Base-by-base conservation (phyloP, 2,329 filamentous ascomycete species). In the Sarocladium brachiariae region DNA sequence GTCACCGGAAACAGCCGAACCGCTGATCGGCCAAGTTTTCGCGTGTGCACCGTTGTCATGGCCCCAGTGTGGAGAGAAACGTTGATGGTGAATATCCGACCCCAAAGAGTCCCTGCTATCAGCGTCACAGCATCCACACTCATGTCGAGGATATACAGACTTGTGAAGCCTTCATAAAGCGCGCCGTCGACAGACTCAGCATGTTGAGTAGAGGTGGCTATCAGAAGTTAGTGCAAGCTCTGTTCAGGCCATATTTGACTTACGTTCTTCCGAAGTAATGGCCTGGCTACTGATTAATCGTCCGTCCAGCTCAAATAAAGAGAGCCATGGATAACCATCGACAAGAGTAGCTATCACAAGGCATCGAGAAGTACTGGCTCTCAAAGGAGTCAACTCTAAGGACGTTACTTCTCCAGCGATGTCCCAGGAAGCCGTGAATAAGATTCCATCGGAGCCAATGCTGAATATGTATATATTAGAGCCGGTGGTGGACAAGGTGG, bases 341-440 rank as follows among this genome's bases (percentile, higher is more conserved):
- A 57, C 45, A 52, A 69, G 63, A 0, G 70, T 57, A 1, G 69
- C 71, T 2, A 59, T 63, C n/a, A 65, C 52, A 5, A 72, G 56
- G 19, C 19, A 19, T 9, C 21, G 13, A 11, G 35, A 13, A n/a
- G 19, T 6, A 27, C 14, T 9, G 25, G 10, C 16, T 4, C 3
- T 61, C 2, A 56, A 53, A 2, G 41, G 50, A 21, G 66, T 65
- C 4, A 73, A 53, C 2, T 62, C 60, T 6, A 81, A 56, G 52
- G 73, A 78, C 3, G 75, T 79, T 2, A 78, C 64, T 54, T 80
- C 76, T 1, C 72, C 74, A 9, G 67, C 57, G 0, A 71, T 58
- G 10, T 67, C 57, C 60, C 70, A 69, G 25, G 9, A 4, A 13
- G 3, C 16, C 13, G 8, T 31, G 19, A 23, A 21, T 18, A 4